Conservation (phyloP, 2,329 filamentous ascomycete genomes). For the Hypoxylon sp. region DNA sequence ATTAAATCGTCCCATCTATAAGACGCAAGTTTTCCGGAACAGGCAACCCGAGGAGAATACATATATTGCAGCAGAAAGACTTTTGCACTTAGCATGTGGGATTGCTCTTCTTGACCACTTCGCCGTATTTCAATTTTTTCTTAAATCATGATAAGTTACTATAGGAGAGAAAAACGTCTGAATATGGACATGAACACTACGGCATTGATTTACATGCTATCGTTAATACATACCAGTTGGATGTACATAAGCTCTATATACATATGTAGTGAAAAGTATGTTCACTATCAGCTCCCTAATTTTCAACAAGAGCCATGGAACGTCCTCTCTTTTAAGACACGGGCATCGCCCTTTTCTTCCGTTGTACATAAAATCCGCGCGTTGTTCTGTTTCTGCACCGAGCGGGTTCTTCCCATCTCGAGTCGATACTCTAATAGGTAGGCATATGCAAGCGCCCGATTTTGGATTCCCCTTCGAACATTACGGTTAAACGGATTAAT, state of each 20-base stretch:
- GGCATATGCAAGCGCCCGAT: constrained; percentile 24
- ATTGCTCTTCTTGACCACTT: background rate
- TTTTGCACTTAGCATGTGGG: background rate
- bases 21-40: constrained; percentile 14
- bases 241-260: background rate
- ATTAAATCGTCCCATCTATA: constrained; percentile 22
- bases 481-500: constrained; percentile 36
- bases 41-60: constrained; percentile 22
- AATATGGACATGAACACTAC: background rate
- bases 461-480: constrained; percentile 6
- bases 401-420: constrained; percentile 28
- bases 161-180: background rate
- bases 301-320: constrained; percentile 12
- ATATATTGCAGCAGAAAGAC: background rate
- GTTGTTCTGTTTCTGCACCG: constrained; percentile 7
- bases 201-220: constrained; percentile 21
- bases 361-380: constrained; percentile 23
- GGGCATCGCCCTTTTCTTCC: constrained; percentile 13
- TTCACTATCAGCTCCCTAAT: background rate
- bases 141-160: no score
- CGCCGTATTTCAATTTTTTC: background rate
- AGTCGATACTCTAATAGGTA: constrained; percentile 29
- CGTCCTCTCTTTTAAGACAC: constrained; percentile 23
- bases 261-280: no score
- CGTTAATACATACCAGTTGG: constrained; percentile 12